A percentile compares a stretch with the other conserved stretches of the same genome.
Conservation (phyloP, 495 filamentous ascomycete genomes). For the Arthonia radiata region DNA sequence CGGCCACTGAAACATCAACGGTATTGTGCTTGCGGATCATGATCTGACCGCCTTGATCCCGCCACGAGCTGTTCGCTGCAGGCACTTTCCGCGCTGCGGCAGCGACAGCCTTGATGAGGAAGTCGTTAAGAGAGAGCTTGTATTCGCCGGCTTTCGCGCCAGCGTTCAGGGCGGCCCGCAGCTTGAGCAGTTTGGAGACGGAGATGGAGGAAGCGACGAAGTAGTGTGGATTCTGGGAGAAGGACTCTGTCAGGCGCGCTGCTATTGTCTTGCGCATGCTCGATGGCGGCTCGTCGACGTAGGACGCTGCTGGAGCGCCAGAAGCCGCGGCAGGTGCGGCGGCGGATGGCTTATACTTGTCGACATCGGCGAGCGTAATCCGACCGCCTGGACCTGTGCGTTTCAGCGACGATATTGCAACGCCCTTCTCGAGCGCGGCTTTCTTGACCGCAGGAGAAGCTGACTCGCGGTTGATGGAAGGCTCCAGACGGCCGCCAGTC, state of each 20-base stretch:
- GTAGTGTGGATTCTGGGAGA: constrained; percentile 90
- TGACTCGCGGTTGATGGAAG: constrained; percentile 54
- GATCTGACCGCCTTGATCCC: constrained; percentile 41
- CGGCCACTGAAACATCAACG: constrained; percentile 81
- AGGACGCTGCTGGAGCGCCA: constrained; percentile 32
- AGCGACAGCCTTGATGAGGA: constrained; percentile 88
- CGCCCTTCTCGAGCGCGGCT: constrained; percentile 66
- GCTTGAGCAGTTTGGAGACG: constrained; percentile 81
- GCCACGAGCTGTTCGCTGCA: constrained; percentile 87
- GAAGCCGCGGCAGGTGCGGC: constrained; percentile 17
- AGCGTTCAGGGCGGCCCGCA: constrained; percentile 80
- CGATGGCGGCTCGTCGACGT: constrained; percentile 62
- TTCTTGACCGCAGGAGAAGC: constrained; percentile 52
- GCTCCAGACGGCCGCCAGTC: constrained; percentile 53
- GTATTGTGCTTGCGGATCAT: constrained; percentile 78
- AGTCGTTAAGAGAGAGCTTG: constrained; percentile 98
- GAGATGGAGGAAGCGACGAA: constrained; percentile 76
- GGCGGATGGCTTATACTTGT: constrained; percentile 44
- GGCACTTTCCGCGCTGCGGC: constrained; percentile 81
- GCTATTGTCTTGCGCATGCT: constrained; percentile 98
- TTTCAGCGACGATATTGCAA: constrained; percentile 56
- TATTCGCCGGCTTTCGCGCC: constrained; percentile 73
- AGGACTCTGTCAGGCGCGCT: constrained; percentile 64
- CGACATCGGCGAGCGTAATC: constrained; percentile 78
- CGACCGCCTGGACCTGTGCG: constrained; percentile 67